Evolutionary conservation across 2,329 filamentous ascomycete genomes (phyloP), one percentile per base, ranked within the genome.

Genomic region (Sarocladiaceae sp.): DNA sequence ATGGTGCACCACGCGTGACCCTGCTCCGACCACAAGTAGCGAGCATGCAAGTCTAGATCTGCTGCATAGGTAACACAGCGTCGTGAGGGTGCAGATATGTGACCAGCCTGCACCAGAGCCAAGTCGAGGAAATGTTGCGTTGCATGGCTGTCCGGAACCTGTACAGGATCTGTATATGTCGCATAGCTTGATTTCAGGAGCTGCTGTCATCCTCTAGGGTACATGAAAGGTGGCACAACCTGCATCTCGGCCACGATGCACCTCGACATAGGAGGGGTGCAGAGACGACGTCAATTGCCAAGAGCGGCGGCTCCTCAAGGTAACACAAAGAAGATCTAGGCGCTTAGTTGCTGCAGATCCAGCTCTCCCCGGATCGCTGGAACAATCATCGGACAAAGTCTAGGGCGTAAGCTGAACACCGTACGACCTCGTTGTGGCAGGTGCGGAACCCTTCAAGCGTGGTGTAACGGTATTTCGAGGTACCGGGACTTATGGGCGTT

Each of bases 391-490:
- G 37, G 37, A 36, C 37, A 10, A 15, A 25, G 40, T 23, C 28
- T 22, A 28, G n/a, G n/a, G n/a, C n/a, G n/a, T n/a, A n/a, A n/a
- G n/a, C n/a, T n/a, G n/a, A n/a, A n/a, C n/a, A n/a, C 23, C n/a
- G 17, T 28, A n/a, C 29, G 23, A 28, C 29, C 40, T 22, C 25
- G 3, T n/a, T 10, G 6, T 28, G 17, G 20, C 18, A 13, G 25
- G 4, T 8, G 3, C 11, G 10, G 18, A 10, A 25, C 12, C 23
- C 40, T n/a, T 22, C 40, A 29, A 18, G 4, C 10, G 44, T 22
- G 28, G 44, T 48, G 44, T 33, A 48, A 48, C 44, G 17, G 22
- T 28, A 20, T 48, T 48, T 48, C 15, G 25, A 22, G 26, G n/a
- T 7, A 13, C 28, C 26, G 44, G 28, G 17, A 20, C 15, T 48